Conservation (phyloP, 306 rosid species). For the Senna tora region DNA sequence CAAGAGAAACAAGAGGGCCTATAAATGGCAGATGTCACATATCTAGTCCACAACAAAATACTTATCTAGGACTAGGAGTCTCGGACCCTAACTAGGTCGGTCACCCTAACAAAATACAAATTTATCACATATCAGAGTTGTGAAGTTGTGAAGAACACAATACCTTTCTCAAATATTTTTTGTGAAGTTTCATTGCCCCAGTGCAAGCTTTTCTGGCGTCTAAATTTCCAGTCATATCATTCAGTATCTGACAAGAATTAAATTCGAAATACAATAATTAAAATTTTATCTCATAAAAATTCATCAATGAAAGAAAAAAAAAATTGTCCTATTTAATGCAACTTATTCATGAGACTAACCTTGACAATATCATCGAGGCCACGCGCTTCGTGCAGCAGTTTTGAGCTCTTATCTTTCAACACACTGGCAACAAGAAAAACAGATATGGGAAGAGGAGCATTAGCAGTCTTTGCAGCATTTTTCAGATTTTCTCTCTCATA, state of each 20-base stretch:
- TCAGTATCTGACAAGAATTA: conserved; percentile 70
- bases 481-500: conserved; percentile 82
- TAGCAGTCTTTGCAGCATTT: conserved; percentile 63
- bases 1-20: neutral
- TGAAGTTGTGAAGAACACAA: conserved; percentile 19
- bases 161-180: conserved; percentile 91
- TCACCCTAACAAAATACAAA: too few relatives aligned
- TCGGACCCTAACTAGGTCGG: too few relatives aligned
- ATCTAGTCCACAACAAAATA: too few relatives aligned
- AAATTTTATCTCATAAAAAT: neutral
- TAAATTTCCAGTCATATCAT: conserved; percentile 86
- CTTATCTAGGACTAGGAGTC: too few relatives aligned
- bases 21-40: too few relatives aligned
- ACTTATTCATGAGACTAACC: conserved; percentile 55
- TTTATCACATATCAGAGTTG: too few relatives aligned
- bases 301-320: neutral
- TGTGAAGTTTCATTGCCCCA: conserved; percentile 98
- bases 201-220: conserved; percentile 96
- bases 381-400: conserved; percentile 81
- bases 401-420: conserved; percentile 86
- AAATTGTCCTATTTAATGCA: conserved; percentile 25
- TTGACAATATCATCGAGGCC: conserved; percentile 96
- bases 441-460: conserved; percentile 87
- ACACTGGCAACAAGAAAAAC: conserved; percentile 97
- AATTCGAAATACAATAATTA: conserved; percentile 25